Conservation (phyloP, 495 filamentous ascomycete species). For the Podospora anserina region DNA sequence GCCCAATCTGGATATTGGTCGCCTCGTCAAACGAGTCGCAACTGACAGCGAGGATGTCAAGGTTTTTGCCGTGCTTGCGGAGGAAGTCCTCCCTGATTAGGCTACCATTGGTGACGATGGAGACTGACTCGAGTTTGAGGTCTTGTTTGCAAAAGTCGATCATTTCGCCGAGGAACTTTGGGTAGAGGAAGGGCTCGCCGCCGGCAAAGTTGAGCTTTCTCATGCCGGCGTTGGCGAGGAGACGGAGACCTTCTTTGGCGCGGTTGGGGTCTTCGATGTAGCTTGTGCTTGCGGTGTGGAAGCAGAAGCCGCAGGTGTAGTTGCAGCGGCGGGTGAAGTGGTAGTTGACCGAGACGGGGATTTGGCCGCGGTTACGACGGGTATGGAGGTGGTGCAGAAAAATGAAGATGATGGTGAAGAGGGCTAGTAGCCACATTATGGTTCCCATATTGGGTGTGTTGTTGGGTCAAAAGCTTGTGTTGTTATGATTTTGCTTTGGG, state of each 20-base stretch:
- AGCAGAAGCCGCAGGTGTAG: conserved; percentile 53
- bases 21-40: conserved; percentile 57
- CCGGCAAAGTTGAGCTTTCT: conserved; percentile 59
- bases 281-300: conserved; percentile 51
- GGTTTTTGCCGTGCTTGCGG: conserved; percentile 40
- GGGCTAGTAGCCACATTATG: conserved; percentile 2
- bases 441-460: background rate
- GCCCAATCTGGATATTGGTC: conserved; percentile 53
- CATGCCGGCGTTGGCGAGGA: conserved; percentile 54
- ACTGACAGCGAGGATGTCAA: conserved; percentile 55
- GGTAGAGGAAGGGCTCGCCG: conserved; percentile 58
- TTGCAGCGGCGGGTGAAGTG: conserved; percentile 53
- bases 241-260: conserved; percentile 44
- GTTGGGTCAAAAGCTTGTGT: background rate
- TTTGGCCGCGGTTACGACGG: conserved; percentile 1
- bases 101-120: conserved; percentile 24
- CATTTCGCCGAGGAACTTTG: conserved; percentile 44
- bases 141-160: conserved; percentile 51
- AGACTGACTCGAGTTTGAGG: conserved; percentile 38
- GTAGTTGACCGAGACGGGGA: conserved; percentile 50
- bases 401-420: background rate
- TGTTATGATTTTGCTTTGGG: too few relatives aligned
- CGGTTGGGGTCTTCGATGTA: conserved; percentile 34
- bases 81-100: conserved; percentile 5
- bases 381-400: conserved; percentile 22